Evolutionary conservation across 2,329 filamentous ascomycete genomes (phyloP).

Genomic region (Passalora sequoiae): DNA sequence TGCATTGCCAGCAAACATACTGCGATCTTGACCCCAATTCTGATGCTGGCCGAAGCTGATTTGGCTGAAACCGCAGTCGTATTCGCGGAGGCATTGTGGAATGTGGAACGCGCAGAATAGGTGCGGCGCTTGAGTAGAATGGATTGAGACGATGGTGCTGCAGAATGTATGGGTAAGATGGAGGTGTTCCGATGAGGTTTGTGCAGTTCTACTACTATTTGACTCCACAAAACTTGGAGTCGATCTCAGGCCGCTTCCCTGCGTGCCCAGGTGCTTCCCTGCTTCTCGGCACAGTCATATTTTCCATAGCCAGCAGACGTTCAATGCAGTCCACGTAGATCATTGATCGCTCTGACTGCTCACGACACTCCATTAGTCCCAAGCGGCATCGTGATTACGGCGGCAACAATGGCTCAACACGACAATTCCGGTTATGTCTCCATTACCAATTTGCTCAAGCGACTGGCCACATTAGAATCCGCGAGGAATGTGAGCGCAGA

Average conservation of each 20-base stretch:
- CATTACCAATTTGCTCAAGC: slow-evolving; percentile 68
- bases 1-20: slow-evolving; percentile 37
- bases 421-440: slow-evolving; percentile 33
- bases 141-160: not conserved
- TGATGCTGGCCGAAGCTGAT: slow-evolving; percentile 31
- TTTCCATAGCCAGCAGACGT: no score
- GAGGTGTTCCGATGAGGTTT: not conserved
- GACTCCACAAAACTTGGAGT: no score
- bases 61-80: slow-evolving; percentile 35
- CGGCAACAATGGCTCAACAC: slow-evolving; percentile 14
- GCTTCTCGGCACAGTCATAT: no score
- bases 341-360: no score
- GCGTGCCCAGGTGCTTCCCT: no score
- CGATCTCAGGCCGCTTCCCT: no score
- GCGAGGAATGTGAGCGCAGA: slow-evolving; percentile 55
- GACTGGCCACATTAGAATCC: slow-evolving; percentile 52
- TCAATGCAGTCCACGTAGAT: no score
- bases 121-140: not conserved
- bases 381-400: not conserved
- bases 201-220: not conserved
- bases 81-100: slow-evolving; percentile 52
- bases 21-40: slow-evolving; percentile 24
- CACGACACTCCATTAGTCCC: no score
- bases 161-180: not conserved
- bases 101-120: not conserved